Percentiles rank a stretch among this genome's conserved stretches.
These are phyloP conservation scores for Botrytis tulipae DNA, from an alignment of 2,329 filamentous ascomycete genomes.

Conservation along the genomic window DNA sequence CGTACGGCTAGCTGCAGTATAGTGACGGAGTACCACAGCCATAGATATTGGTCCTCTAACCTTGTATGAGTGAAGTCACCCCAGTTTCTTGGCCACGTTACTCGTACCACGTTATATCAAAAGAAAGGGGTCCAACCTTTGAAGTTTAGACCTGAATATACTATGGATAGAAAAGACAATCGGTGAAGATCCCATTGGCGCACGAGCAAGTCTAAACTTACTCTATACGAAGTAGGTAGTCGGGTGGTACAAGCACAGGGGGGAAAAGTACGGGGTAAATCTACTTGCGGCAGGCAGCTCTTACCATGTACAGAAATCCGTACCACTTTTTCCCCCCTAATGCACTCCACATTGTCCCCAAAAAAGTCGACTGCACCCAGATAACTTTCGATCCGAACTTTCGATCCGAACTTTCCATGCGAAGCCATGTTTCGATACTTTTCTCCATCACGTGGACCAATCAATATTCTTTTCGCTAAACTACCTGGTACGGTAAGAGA, in stretches of 20 bases:
- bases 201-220: background rate
- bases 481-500: background rate
- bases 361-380: background rate
- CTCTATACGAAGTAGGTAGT: no score
- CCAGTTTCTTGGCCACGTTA: background rate
- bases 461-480: background rate
- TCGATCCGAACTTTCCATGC: background rate
- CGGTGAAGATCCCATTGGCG: constrained; percentile 9
- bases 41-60: background rate
- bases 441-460: background rate
- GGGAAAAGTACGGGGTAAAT: constrained; percentile 4
- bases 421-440: background rate
- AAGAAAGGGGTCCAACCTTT: background rate
- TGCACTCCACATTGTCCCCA: background rate
- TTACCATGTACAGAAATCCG: background rate
- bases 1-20: background rate
- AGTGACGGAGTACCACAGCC: background rate
- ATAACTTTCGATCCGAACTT: background rate
- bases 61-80: background rate
- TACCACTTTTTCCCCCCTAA: background rate
- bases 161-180: background rate
- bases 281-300: constrained; percentile 1
- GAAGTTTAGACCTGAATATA: background rate
- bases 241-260: background rate
- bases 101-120: background rate